Evolutionary conservation across 164 flowering plant species (phyloP), one percentile per base, ranked within the genome.

Genomic region (Malania oleifera): DNA sequence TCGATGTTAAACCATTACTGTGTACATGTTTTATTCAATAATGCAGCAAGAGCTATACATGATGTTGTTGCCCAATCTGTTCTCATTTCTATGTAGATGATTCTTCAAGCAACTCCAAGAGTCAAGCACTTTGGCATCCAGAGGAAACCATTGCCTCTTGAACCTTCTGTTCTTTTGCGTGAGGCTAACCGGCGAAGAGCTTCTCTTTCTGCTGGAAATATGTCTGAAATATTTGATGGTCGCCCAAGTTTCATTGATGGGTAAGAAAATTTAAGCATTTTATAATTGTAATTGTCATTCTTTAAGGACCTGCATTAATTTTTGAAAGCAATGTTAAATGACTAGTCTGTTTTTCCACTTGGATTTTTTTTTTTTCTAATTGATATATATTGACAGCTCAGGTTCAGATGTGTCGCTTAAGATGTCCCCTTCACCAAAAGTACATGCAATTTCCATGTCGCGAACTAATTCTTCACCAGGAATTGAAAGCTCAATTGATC

Each of bases 161-260:
- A 88, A 74, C 99, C 99, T 67, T 79, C 92, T 50, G 57, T 81
- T 37, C 95, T 93, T 52, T 74, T 93, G 59, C 86, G 96, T 28
- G 99, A 90, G 71, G 99, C 99, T 56, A 93, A 93, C 64, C 74
- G 97, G 22, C 77, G 99, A 58, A 88, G 99, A 69, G 99, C 97
- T 72, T 90, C 99, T 62, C 86, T 90, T 57, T 90, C 97, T 63
- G 92, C 81, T 65, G 99, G 97, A 69, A 90, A 93, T 78, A 65
- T 75, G 74, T 69, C 62, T 65, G 99, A 93, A 74, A 67, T 88
- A 66, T 68, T 83, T 63, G 92, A 87, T 56, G 76, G 84, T 61
- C 84, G 77, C 35, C 67, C 68, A 38, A 57, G 46, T 70, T 58
- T 63, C 60, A 44, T 18, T 67, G 96, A 89, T 62, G 89, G 96